Evolutionary conservation across 202 grass and related monocot genomes (phyloP).

Genomic region (Brachypodium distachyon): DNA sequence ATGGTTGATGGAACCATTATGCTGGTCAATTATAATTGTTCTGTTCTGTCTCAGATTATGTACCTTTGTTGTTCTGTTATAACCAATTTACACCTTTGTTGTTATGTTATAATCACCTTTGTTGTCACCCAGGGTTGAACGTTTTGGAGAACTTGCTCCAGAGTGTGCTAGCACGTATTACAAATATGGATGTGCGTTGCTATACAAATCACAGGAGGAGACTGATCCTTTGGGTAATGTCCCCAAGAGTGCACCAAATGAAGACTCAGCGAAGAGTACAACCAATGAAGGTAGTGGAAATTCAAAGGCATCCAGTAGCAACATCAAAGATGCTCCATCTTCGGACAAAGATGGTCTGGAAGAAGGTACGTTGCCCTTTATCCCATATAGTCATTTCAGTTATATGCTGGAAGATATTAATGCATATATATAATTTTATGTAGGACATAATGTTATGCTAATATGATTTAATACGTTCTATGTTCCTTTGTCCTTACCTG

Average conservation of each 20-base stretch:
- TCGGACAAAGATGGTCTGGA: constrained; percentile 25
- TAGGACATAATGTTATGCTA: not conserved
- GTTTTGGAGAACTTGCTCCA: constrained; percentile 71
- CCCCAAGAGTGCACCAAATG: constrained; percentile 43
- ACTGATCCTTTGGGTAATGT: constrained; percentile 71
- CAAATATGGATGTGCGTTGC: constrained; percentile 78
- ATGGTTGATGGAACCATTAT: not conserved
- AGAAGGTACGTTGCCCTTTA: constrained; percentile 32
- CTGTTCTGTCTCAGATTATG: not conserved
- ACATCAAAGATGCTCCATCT: constrained; percentile 19
- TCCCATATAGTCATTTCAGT: not conserved
- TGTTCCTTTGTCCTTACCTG: not conserved
- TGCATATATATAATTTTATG: not conserved
- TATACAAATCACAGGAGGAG: constrained; percentile 93
- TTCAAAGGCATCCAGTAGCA: constrained; percentile 50
- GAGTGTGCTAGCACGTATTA: constrained; percentile 88
- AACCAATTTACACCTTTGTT: not conserved
- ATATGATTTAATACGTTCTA: not conserved
- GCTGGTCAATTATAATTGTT: not conserved
- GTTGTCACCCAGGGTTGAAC: constrained; percentile 35
- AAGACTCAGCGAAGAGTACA: constrained; percentile 54
- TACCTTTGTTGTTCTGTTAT: not conserved
- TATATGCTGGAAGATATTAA: not conserved
- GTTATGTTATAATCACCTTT: not conserved
- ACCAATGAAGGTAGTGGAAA: constrained; percentile 35